Evolutionary conservation across 2,329 filamentous ascomycete species (phyloP).

Genomic region (Fragosphaeria purpurea): DNA sequence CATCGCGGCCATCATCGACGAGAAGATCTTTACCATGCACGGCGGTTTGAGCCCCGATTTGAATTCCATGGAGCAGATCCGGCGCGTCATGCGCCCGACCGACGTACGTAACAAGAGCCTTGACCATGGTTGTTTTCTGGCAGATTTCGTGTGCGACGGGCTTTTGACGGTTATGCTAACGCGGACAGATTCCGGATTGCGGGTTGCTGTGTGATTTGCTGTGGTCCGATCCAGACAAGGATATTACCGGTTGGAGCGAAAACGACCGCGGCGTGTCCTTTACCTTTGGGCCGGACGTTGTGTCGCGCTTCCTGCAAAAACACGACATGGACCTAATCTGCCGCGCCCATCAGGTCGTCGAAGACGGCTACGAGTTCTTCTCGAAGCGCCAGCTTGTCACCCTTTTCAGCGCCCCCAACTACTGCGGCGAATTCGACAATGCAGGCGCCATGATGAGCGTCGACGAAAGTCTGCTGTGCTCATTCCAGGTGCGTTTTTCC

Average conservation of each 20-base stretch:
- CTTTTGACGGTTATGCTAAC: too few relatives aligned
- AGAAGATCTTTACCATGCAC: conserved; percentile 99
- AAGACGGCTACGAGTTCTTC: conserved; percentile 99
- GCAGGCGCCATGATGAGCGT: conserved; percentile 99
- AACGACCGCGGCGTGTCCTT: conserved; percentile 98
- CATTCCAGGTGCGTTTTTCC: conserved; percentile 69
- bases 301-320: conserved; percentile 94
- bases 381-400: conserved; percentile 96
- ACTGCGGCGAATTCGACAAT: conserved; percentile 99
- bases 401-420: conserved; percentile 95
- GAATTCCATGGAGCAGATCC: conserved; percentile 99
- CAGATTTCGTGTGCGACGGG: too few relatives aligned
- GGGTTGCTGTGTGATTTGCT: conserved; percentile 93
- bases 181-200: conserved; percentile 80
- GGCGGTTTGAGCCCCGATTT: conserved; percentile 93
- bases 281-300: conserved; percentile 95
- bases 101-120: conserved; percentile 56
- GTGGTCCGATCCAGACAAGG: conserved; percentile 98
- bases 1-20: conserved; percentile 96
- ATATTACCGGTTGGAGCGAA: conserved; percentile 98
- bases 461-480: conserved; percentile 95
- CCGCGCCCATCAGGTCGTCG: conserved; percentile 95
- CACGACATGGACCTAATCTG: conserved; percentile 99
- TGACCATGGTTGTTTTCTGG: too few relatives aligned
- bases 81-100: conserved; percentile 95